Percentiles rank a stretch among this genome's conserved stretches.
Conservation (phyloP, 1,139 yeast genomes). For the Scheffersomyces titani region DNA sequence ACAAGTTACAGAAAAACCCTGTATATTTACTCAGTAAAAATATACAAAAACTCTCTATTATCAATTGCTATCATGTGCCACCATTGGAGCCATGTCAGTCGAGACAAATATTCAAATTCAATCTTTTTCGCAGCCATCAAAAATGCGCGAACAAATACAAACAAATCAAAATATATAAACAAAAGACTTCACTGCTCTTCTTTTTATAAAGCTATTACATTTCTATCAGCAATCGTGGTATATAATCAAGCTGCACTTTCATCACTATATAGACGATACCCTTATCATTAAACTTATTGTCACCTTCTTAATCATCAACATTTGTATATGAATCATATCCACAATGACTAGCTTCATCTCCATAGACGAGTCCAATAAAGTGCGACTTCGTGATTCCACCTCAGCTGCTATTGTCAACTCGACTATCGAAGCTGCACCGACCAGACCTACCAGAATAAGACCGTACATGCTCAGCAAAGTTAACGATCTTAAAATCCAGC, state of each 20-base stretch:
- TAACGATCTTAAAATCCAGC: slow-evolving; percentile 56
- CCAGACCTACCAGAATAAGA: slow-evolving; percentile 21
- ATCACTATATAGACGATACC: neutral
- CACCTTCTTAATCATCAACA: neutral
- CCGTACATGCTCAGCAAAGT: slow-evolving; percentile 48
- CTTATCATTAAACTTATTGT: neutral
- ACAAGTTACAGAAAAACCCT: neutral
- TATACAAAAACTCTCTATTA: too few relatives aligned
- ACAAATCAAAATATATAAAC: neutral
- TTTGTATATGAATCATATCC: neutral
- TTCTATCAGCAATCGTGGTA: neutral
- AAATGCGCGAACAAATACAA: neutral
- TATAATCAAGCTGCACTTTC: neutral
- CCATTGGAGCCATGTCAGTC: neutral
- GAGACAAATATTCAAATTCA: neutral
- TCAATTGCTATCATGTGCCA: neutral
- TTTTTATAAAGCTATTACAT: slow-evolving; percentile 1
- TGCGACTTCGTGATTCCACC: slow-evolving; percentile 12
- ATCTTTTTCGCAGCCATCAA: slow-evolving; percentile 6
- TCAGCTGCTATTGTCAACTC: slow-evolving; percentile 20
- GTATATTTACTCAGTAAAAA: too few relatives aligned
- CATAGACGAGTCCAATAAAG: slow-evolving; percentile 14
- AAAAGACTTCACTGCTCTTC: slow-evolving; percentile 1
- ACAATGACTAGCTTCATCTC: slow-evolving; percentile 15
- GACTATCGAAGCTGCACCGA: slow-evolving; percentile 14